phyloP scores from a whole-genome alignment of 73 alveolate species.

The Paramecium primaurelia region DNA sequence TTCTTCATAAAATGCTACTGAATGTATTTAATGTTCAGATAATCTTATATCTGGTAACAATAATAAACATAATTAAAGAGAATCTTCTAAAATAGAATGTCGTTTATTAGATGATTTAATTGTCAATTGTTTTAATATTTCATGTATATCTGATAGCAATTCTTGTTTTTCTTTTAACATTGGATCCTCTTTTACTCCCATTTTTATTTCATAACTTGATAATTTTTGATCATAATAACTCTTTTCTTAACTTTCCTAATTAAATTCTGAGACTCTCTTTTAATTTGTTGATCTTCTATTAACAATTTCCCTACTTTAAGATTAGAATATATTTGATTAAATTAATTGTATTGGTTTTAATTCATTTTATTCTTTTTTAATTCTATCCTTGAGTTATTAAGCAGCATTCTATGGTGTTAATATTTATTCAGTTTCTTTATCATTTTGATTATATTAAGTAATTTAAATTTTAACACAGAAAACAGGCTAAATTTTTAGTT shows the following conservation, averaged over 20 bases:
- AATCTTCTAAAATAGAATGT: background rate
- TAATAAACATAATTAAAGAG: background rate
- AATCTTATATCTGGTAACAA: background rate
- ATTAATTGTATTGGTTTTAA: background rate
- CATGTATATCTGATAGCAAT: background rate
- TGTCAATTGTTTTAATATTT: background rate
- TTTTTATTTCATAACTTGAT: background rate
- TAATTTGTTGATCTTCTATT: background rate
- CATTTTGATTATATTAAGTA: background rate
- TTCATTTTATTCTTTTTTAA: background rate
- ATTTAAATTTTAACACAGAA: background rate
- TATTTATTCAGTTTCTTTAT: background rate
- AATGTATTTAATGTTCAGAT: background rate
- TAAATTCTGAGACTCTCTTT: background rate
- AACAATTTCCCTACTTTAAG: background rate
- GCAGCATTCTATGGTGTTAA: background rate
- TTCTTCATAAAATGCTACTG: background rate
- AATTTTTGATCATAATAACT: background rate
- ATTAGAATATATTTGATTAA: background rate
- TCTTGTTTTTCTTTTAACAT: background rate
- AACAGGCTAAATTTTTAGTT: background rate
- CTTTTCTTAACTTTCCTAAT: background rate
- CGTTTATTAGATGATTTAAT: background rate
- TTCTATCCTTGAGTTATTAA: background rate
- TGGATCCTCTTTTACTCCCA: background rate